These are phyloP conservation scores for Arabidopsis hybrid DNA, from an alignment of 441 rosid species.

Conservation along the genomic window DNA sequence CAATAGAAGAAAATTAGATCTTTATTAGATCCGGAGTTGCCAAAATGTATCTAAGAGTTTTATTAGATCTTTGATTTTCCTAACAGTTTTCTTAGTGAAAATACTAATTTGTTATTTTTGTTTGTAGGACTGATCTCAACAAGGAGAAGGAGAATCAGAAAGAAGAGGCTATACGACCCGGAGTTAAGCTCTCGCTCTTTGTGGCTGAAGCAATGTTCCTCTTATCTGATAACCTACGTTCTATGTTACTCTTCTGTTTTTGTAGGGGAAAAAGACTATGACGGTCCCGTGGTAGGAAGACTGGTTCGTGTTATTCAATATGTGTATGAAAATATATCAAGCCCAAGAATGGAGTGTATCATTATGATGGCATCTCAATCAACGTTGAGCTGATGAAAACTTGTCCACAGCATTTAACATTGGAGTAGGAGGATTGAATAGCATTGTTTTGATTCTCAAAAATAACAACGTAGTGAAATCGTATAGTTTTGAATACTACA, in stretches of 20 bases:
- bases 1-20: too few relatives aligned
- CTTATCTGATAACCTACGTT: not conserved
- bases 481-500: not conserved
- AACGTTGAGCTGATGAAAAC: not conserved
- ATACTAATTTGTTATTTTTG: not conserved
- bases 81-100: not conserved
- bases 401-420: not conserved
- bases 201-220: not conserved
- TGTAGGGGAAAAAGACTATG: not conserved
- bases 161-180: not conserved
- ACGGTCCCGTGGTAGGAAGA: not conserved
- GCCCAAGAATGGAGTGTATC: not conserved
- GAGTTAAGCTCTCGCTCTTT: not conserved
- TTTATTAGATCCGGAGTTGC: too few relatives aligned
- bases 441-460: not conserved
- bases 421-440: not conserved
- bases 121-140: not conserved
- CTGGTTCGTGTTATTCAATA: not conserved
- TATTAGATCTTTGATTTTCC: too few relatives aligned
- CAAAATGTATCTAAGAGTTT: too few relatives aligned
- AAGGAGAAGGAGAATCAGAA: conserved; percentile 5
- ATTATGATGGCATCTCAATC: not conserved
- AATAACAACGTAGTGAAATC: too few relatives aligned
- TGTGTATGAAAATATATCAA: conserved; percentile 10
- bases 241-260: not conserved